Conservation (phyloP, 768 basidiomycete species). For the Phlebiopsis flavidoalba region DNA sequence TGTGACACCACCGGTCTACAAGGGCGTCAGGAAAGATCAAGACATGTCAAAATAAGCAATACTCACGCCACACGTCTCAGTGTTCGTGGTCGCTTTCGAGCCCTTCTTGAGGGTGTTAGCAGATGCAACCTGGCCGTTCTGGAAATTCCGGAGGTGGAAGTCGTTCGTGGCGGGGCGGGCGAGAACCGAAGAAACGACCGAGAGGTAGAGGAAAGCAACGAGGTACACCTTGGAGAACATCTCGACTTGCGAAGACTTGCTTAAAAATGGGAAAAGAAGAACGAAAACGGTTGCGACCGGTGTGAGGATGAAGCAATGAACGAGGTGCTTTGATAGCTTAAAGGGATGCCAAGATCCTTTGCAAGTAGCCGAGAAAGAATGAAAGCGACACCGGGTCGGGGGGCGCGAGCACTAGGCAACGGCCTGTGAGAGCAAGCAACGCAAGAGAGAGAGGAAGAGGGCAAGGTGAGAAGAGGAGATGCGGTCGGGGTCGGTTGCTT, state of each 20-base stretch:
- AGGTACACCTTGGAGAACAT: conserved; percentile 40
- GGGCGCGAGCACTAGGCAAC: conserved; percentile 42
- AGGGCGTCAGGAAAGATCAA: conserved; percentile 12
- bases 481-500: not conserved
- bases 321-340: conserved; percentile 27
- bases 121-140: not conserved
- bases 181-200: conserved; percentile 31
- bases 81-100: not conserved
- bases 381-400: conserved; percentile 54
- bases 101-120: not conserved
- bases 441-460: conserved; percentile 14
- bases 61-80: conserved; percentile 5
- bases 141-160: not conserved
- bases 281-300: conserved; percentile 3
- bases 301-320: conserved; percentile 20
- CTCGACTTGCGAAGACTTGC: conserved; percentile 17
- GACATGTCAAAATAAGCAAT: conserved; percentile 1
- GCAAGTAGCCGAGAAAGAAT: conserved; percentile 23
- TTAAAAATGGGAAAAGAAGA: conserved; percentile 13
- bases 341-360: conserved; percentile 14
- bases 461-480: conserved; percentile 3
- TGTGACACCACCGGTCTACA: conserved; percentile 15
- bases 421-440: conserved; percentile 23
- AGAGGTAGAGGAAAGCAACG: conserved; percentile 36
- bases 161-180: conserved; percentile 26